Evolutionary conservation across 2,329 filamentous ascomycete species (phyloP), one percentile per base, ranked within the genome.

Genomic region (Monosporascus cannonballus): DNA sequence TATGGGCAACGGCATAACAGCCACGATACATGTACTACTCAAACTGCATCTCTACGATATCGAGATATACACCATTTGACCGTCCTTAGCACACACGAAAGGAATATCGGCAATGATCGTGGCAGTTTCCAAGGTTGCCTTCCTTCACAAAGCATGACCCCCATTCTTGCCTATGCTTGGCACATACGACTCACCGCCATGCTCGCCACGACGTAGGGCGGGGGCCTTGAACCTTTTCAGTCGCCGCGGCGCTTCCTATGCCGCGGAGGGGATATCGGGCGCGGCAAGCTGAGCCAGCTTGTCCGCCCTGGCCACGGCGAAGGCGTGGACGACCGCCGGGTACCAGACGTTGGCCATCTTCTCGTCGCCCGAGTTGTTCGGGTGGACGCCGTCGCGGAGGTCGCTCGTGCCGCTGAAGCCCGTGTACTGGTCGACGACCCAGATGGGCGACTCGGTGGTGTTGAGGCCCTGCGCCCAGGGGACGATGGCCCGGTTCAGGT

Each of bases 401-500:
- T 72, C 69, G 30, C 54, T 56, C 8, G 48, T 34, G 36, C 60
- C 54, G 53, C 59, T 66, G 56, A 72, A 71, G 4, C 70, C 69
- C 0, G 69, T 70, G 52, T 70, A 73, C 56, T 73, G 71, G 51
- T 73, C 71, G 2, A 73, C 71, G 11, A 73, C 66, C 69, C 67
- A 73, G 58, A 74, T 71, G 2, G 70, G 71, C 1, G 67, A 69
- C 50, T 65, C 66, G 2, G 68, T 72, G 48, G 59, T 65, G 58
- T 73, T 72, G 17, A 71, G 63, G 0, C 67, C 68, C 46, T 66
- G 49, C 0, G 70, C 70, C 70, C 71, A 73, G 0, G 70, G 56
- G 7, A 64, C 57, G 50, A 73, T 73, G 15, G 68, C 69, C 46
- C 56, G 57, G 60, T 74, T 73, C 17, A 73, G 64, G 8, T 59